A percentile compares a stretch with the other conserved stretches of the same genome.
phyloP scores from a whole-genome alignment of 2,329 filamentous ascomycete species.

The Elsinoe fawcettii region DNA sequence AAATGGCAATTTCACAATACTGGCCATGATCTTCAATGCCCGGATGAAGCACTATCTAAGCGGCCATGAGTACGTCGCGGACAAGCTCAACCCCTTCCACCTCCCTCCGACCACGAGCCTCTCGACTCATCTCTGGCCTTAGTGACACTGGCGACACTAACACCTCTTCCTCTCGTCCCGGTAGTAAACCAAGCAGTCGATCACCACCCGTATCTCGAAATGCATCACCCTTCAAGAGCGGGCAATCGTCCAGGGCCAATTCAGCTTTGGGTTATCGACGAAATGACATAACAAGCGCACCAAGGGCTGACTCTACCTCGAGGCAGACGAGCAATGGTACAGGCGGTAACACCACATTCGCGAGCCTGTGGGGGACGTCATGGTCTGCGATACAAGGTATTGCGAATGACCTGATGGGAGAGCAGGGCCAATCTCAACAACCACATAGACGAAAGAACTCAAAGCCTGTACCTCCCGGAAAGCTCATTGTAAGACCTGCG shows the following conservation, averaged over 20 bases:
- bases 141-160: conserved; percentile 36
- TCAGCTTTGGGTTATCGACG: conserved; percentile 7
- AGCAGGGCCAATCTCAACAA: conserved; percentile 26
- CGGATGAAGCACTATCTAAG: conserved; percentile 7
- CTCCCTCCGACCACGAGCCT: conserved; percentile 40
- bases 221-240: conserved; percentile 17
- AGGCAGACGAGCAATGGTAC: conserved; percentile 1
- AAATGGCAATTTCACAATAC: not conserved
- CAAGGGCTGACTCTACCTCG: conserved; percentile 17
- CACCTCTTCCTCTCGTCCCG: conserved; percentile 29
- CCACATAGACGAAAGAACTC: conserved; percentile 12
- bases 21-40: conserved; percentile 10
- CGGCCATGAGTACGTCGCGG: conserved; percentile 27
- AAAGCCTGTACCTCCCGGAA: conserved; percentile 21
- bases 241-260: conserved; percentile 6
- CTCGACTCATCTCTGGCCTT: conserved; percentile 41
- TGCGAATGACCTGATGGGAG: conserved; percentile 41
- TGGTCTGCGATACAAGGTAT: conserved; percentile 44
- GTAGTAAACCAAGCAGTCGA: conserved; percentile 22
- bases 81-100: conserved; percentile 34
- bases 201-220: conserved; percentile 32
- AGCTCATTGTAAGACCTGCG: conserved; percentile 27
- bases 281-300: conserved; percentile 6
- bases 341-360: conserved; percentile 25
- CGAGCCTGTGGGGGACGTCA: conserved; percentile 41